Base-by-base conservation (phyloP, 192 early-diverging fungal genomes). In the Coemansia sp. region DNA sequence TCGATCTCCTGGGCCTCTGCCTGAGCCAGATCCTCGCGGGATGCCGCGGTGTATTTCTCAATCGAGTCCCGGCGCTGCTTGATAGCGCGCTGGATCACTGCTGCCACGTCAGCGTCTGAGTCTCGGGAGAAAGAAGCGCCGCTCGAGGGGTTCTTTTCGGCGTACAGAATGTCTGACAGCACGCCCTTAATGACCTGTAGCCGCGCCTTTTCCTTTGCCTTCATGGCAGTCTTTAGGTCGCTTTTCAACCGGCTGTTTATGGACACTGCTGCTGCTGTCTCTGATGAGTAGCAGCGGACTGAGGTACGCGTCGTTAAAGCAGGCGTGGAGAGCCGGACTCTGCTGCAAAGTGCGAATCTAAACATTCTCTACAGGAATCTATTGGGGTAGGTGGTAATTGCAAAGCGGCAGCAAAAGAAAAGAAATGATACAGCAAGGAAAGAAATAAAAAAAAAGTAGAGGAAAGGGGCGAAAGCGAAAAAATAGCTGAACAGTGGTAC, bases 191-290 rank as follows among this genome's bases (percentile, higher is more conserved):
- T 80, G 2, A 87, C 88, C 12, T 83, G 69, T 31, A 85, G 68
- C 57, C 77, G 60, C 10, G 71, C 68, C 66, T 94, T 91, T 48
- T 92, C 85, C 71, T 84, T 92, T 56, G 80, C 71, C 36, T 85
- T 86, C 94, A 97, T 95, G 6, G 86, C 86, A 7, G 85, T 75
- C 70, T 95, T 95, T 45, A 95, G 83, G 63, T 95, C 91, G 32
- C 63, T 72, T 79, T 94, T 94, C 25, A 96, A 79, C 29, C 72
- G 68, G 17, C 64, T 56, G 56, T 67, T 48, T 56, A 82, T 71
- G 5, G 69, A 64, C 25, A 38, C 48, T 30, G 63, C 40, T 10
- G 65, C 45, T 14, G 20, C 56, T 34, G 33, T 45, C 29, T 60
- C 64, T 22, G 65, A 22, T 16, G 56, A 54, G 50, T 60, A 61